Evolutionary conservation across 164 flowering plant genomes (phyloP).

Genomic region (Chimonanthus praecox): DNA sequence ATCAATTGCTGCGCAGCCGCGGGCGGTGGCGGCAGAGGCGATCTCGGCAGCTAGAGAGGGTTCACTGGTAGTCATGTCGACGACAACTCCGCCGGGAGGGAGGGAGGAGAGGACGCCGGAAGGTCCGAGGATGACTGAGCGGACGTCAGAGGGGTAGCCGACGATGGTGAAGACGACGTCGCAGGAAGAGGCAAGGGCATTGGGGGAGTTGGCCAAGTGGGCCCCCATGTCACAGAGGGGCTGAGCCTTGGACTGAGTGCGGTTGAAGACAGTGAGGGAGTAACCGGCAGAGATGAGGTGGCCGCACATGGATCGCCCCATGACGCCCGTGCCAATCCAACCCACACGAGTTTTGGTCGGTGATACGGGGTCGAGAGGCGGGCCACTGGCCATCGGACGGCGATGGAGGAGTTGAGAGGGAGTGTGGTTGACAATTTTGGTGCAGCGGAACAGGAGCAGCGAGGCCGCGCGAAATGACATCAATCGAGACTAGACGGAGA

Average conservation of each 20-base stretch:
- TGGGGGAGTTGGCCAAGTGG: conserved; percentile 54
- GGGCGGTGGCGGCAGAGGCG: conserved; percentile 42
- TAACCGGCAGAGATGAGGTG: conserved; percentile 86
- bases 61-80: conserved; percentile 96
- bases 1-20: conserved; percentile 56
- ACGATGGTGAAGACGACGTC: conserved; percentile 97
- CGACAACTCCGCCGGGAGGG: conserved; percentile 52
- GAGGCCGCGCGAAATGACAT: too few relatives aligned
- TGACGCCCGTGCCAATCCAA: conserved; percentile 99
- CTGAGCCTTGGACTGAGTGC: conserved; percentile 84
- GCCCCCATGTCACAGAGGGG: conserved; percentile 75
- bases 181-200: conserved; percentile 62
- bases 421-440: too few relatives aligned
- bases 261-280: conserved; percentile 83
- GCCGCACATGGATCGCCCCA: conserved; percentile 89
- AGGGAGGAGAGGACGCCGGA: conserved; percentile 66
- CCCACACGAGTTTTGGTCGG: conserved; percentile 71
- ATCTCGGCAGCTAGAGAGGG: conserved; percentile 80
- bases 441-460: too few relatives aligned
- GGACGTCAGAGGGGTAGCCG: conserved; percentile 94
- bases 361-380: conserved; percentile 24
- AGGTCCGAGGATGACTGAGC: conserved; percentile 64
- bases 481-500: too few relatives aligned
- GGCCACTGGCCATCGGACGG: background rate
- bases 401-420: too few relatives aligned